Base-by-base conservation (phyloP, 805 yeast species). In the Hanseniaspora mollemarum region DNA sequence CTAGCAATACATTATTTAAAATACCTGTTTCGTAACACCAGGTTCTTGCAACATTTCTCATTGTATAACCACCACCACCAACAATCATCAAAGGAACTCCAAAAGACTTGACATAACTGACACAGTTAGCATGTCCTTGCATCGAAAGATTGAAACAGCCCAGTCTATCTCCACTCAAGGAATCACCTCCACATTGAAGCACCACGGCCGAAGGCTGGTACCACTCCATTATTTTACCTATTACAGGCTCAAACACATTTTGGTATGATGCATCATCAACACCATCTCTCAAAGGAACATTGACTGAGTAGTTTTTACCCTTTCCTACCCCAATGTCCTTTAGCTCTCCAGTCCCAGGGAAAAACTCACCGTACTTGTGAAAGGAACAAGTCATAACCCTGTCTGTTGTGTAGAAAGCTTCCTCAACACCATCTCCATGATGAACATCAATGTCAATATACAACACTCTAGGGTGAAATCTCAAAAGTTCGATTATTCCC, bases 1-100 rank as follows among this genome's bases (percentile, higher is more conserved):
- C 84, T 59, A 90, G 69, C 43, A 81, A 73, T 13, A 82, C 86
- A 58, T 85, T 81, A 57, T 92, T 81, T 62, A 90, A 73, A 24
- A 92, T 73, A 32, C 96, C 90, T 0, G 96, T 81, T 67, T 92
- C 98, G 61, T 74, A 88, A 1, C 95, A 78, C 97, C 98, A 90
- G 12, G 94, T 76, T 58, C 98, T 73, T 4, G 96, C 87, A 44
- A 92, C 98, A 63, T 92, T 92, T 64, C 96, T 76, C 76, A 94
- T 94, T 2, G 98, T 92, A 68, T 92, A 92, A 19, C 98, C 98
- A 58, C 98, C 98, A 45, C 98, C 98, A 37, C 98, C 98, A 21
- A 92, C 73, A 28, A 92, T 94, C 81, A 92, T 76, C 74, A 86
- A 69, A 10, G 98, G 97, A 16, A 92, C 74, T 44, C 85, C 84